phyloP scores from a whole-genome alignment of 2,329 filamentous ascomycete genomes.

The Penicillium decumbens region DNA sequence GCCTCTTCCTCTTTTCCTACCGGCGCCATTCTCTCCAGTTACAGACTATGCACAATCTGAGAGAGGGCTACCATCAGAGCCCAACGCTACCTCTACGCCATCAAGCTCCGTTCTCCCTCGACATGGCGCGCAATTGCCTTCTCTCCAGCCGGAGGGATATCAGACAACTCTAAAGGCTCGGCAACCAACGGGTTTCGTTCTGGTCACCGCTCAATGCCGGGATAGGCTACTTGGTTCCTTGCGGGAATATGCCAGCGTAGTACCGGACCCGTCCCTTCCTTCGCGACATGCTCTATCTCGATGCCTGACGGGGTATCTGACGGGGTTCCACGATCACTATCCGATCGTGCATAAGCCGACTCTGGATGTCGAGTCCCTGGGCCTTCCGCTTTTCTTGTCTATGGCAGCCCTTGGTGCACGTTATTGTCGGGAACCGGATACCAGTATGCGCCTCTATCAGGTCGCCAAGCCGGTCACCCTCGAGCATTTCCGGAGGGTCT shows the following conservation, averaged over 20 bases:
- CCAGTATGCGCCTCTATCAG: constrained; percentile 30
- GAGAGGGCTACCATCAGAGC: constrained; percentile 12
- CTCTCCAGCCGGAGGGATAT: constrained; percentile 31
- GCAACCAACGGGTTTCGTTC: constrained; percentile 28
- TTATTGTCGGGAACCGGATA: constrained; percentile 33
- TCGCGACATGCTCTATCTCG: constrained; percentile 33
- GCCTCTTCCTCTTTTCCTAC: constrained; percentile 31
- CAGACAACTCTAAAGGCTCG: constrained; percentile 23
- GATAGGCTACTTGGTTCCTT: constrained; percentile 25
- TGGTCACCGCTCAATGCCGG: constrained; percentile 30
- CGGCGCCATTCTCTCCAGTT: constrained; percentile 24
- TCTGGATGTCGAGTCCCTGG: constrained; percentile 24
- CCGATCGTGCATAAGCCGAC: constrained; percentile 34
- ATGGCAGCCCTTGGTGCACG: constrained; percentile 33
- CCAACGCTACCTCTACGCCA: constrained; percentile 16
- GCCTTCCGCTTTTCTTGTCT: constrained; percentile 26
- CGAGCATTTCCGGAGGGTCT: constrained; percentile 29
- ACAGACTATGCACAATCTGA: constrained; percentile 26
- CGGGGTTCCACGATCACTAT: constrained; percentile 33
- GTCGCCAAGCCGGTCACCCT: constrained; percentile 32
- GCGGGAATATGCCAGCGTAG: constrained; percentile 26
- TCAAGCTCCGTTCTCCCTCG: constrained; percentile 32
- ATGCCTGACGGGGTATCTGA: constrained; percentile 33
- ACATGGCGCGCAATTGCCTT: constrained; percentile 32
- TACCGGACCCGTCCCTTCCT: constrained; percentile 25